Evolutionary conservation across 176 grass and related monocot species (phyloP), one percentile per base, ranked within the genome.

Genomic region (Eremochloa ophiuroides): DNA sequence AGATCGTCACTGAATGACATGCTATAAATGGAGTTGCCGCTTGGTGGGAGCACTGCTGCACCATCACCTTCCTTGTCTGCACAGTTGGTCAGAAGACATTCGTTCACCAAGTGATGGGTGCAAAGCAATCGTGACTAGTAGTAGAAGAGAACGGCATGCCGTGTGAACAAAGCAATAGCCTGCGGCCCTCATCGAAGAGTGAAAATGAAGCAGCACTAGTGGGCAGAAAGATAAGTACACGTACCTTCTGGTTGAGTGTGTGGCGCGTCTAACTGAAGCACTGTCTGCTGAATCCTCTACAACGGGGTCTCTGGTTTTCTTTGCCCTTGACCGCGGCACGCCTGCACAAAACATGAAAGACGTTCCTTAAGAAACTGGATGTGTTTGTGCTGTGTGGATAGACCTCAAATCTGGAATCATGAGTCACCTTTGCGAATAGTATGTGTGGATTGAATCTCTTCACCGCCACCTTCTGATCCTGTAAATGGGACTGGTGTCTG

Each of bases 211-310:
- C 10, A 10, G 26, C 20, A 58, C 16, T 75, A 14, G 6, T 25
- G 38, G 46, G 15, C 14, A 63, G 10, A 51, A 37, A 3, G 17
- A 61, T 27, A 15, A 56, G 15, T 23, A 16, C 44, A 44, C 43
- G 8, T 61, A 94, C 93, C 89, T 94, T 89, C 84, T 80, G 20
- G 18, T 89, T 30, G 83, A 60, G 33, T 89, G 88, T 37, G 79
- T 58, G 13, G 44, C 64, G 53, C 68, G 84, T 74, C 89, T 83
- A 31, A 53, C 27, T 26, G 80, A 30, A 87, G 22, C 82, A 77
- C 77, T 85, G 58, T 87, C 84, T 69, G 81, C 76, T 2, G 77
- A 53, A 77, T 79, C 92, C 47, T 82, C 74, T 9, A 88, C 4
- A 22, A 37, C 69, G 22, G 89, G 85, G 53, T 56, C 77, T 35